Base-by-base conservation (phyloP, 2,329 filamentous ascomycete species). In the Aspergillus unguis region DNA sequence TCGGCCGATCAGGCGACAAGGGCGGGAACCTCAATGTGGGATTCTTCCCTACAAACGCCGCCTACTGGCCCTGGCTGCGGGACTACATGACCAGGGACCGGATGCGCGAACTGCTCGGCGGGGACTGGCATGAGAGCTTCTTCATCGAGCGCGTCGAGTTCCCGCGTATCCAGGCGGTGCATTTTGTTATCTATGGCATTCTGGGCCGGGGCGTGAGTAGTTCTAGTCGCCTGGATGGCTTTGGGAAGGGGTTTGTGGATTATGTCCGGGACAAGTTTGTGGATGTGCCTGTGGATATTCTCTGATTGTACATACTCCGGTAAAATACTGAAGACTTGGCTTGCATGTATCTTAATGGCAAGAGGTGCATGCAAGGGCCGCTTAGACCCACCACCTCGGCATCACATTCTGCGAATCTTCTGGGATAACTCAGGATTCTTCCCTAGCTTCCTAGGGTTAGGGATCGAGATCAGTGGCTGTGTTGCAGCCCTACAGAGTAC, bases 161-260 rank as follows among this genome's bases (percentile, higher is more conserved):
- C 46, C 65, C 70, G 0, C 58, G 67, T 4, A 69, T 80, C 0
- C 62, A 61, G 31, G 77, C 77, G 0, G 78, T 80, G n/a, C 74
- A 82, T 56, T 80, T 78, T 64, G 76, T 80, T 6, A 64, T 80
- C 2, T 79, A 79, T 53, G 77, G 76, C 2, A 67, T 71, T n/a
- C 60, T 80, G n/a, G 75, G 72, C 0, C 52, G 71, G 1, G 74
- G 73, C 1, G 77, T 82, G 2, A 81, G 77, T 56, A 78, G 77
- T 50, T 76, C 74, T 6, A 71, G 65, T 25, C 61, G 71, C 37
- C 55, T 82, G 25, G 80, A 82, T 66, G 66, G 67, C 6, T 66
- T 81, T 57, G 80, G 76, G 1, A 82, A 82, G 59, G 77, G 78
- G 0, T 79, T 81, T 58, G 76, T 71, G n/a, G 79, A 81, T 65